These are phyloP conservation scores for Mercurialis annua DNA, from an alignment of 345 rosid genomes.

Conservation along the genomic window DNA sequence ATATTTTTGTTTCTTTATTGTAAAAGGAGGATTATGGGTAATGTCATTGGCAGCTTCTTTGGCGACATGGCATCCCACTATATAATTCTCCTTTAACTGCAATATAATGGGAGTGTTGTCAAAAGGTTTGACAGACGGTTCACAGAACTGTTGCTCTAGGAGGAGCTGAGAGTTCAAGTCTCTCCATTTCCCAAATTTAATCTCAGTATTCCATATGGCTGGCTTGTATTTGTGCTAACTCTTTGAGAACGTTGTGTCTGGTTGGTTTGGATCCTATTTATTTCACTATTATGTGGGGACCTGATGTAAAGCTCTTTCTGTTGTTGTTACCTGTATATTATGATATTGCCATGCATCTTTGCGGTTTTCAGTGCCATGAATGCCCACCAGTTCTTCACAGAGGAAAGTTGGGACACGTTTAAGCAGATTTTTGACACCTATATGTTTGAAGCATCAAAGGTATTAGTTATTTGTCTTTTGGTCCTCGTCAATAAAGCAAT, in stretches of 20 bases:
- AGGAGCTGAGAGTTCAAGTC: conserved; percentile 99
- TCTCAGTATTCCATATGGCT: conserved; percentile 15
- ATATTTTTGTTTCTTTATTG: conserved; percentile 8
- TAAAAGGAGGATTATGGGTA: conserved; percentile 89
- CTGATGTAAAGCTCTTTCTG: conserved; percentile 8
- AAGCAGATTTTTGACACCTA: conserved; percentile 73
- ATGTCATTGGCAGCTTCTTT: conserved; percentile 89
- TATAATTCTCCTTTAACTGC: conserved; percentile 51
- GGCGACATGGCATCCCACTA: conserved; percentile 96
- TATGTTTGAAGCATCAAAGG: conserved; percentile 95
- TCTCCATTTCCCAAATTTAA: conserved; percentile 81
- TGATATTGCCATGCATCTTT: conserved; percentile 35
- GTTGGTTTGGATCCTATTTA: background rate
- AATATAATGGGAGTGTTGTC: conserved; percentile 99
- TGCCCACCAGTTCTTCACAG: conserved; percentile 89
- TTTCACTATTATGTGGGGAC: background rate
- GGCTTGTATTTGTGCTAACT: background rate
- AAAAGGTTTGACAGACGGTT: conserved; percentile 97
- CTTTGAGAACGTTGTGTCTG: background rate
- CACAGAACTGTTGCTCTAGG: conserved; percentile 71
- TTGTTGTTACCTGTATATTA: conserved; percentile 28
- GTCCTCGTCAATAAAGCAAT: background rate
- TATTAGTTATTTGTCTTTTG: conserved; percentile 22
- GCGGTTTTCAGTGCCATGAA: conserved; percentile 72
- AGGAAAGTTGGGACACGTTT: conserved; percentile 82